phyloP scores from a whole-genome alignment of 305 asterid genomes.

The Stenogyne calaminthoides region DNA sequence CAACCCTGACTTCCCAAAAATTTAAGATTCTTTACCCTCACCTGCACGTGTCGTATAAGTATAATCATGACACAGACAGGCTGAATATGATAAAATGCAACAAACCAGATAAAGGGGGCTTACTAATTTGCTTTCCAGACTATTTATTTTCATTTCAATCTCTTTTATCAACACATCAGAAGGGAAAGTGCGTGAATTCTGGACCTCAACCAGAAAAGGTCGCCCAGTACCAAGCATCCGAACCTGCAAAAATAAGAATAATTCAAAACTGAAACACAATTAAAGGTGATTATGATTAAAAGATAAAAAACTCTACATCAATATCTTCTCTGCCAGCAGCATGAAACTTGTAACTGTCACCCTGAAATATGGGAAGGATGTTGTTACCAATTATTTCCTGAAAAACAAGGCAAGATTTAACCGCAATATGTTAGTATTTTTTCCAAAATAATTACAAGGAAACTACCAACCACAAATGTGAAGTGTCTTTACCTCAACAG shows the following conservation, averaged over 20 bases:
- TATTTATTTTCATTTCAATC: constrained; percentile 53
- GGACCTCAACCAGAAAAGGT: constrained; percentile 90
- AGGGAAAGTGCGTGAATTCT: constrained; percentile 74
- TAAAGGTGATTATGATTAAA: constrained; percentile 10
- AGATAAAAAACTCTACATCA: constrained; percentile 55
- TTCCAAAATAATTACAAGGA: constrained; percentile 15
- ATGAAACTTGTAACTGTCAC: constrained; percentile 86
- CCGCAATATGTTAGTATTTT: constrained; percentile 21
- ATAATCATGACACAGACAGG: constrained; percentile 30
- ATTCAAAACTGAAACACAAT: constrained; percentile 13
- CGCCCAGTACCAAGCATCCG: constrained; percentile 97
- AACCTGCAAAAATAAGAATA: constrained; percentile 46
- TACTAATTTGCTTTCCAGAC: constrained; percentile 59
- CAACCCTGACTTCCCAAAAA: constrained; percentile 76
- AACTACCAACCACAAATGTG: constrained; percentile 14
- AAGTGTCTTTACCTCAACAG: constrained; percentile 67
- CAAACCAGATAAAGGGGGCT: constrained; percentile 34
- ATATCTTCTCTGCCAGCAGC: constrained; percentile 99
- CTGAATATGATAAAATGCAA: constrained; percentile 22
- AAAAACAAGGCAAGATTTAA: constrained; percentile 24
- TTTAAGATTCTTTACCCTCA: constrained; percentile 72
- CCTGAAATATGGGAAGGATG: constrained; percentile 81
- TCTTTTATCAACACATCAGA: constrained; percentile 66
- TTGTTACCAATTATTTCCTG: constrained; percentile 88
- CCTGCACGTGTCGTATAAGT: constrained; percentile 44